These are phyloP conservation scores for Pythium biforme DNA, from an alignment of 352 stramenopile genomes.

Conservation along the genomic window DNA sequence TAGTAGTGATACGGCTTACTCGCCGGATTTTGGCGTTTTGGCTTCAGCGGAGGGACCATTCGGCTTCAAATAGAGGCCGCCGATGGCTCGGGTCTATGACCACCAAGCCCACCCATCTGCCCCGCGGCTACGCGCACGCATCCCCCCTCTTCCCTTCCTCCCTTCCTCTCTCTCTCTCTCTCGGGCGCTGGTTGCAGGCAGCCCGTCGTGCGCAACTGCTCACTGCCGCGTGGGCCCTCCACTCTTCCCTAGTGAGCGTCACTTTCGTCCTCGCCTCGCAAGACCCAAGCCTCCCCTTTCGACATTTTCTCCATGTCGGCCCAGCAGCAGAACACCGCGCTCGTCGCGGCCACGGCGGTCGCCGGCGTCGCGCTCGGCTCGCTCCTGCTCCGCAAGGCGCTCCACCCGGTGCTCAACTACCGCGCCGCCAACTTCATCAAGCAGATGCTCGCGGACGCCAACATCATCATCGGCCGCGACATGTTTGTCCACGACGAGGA, in stretches of 20 bases:
- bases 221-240: slow-evolving; percentile 1
- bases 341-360: slow-evolving; percentile 64
- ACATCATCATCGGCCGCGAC: slow-evolving; percentile 81
- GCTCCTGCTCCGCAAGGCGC: slow-evolving; percentile 58
- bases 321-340: slow-evolving; percentile 53
- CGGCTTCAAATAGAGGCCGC: slow-evolving; percentile 13
- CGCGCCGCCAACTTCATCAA: slow-evolving; percentile 80
- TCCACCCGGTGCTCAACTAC: slow-evolving; percentile 67
- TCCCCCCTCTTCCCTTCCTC: slow-evolving; percentile 13
- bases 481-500: slow-evolving; percentile 78
- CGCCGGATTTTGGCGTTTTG: background rate
- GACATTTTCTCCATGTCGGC: slow-evolving; percentile 35
- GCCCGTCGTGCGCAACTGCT: slow-evolving; percentile 19
- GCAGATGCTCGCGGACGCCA: slow-evolving; percentile 72
- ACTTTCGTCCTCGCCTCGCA: slow-evolving; percentile 25
- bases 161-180: slow-evolving; percentile 15
- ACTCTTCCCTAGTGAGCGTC: slow-evolving; percentile 1
- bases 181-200: background rate
- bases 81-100: slow-evolving; percentile 10
- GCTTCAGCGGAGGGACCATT: slow-evolving; percentile 7
- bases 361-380: slow-evolving; percentile 63
- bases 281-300: slow-evolving; percentile 13
- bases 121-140: slow-evolving; percentile 18
- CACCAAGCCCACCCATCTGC: slow-evolving; percentile 26
- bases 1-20: background rate